phyloP scores from a whole-genome alignment of 2,329 filamentous ascomycete genomes.

The Cercospora citrullina region DNA sequence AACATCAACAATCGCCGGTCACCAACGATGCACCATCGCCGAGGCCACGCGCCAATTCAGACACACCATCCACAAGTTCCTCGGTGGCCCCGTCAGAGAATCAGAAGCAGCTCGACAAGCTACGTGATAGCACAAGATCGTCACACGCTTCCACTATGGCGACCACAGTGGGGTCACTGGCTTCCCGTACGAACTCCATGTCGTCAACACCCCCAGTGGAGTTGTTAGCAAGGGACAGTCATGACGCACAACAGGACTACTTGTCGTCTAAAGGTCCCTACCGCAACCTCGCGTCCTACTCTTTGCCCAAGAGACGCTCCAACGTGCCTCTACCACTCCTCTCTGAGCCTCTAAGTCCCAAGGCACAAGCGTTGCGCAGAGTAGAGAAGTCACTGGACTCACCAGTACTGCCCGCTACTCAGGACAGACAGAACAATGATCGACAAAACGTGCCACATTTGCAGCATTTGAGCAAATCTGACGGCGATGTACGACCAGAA shows the following conservation, averaged over 20 bases:
- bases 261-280: slow-evolving; percentile 21
- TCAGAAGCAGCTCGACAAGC: slow-evolving; percentile 32
- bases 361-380: neutral
- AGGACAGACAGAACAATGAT: slow-evolving; percentile 1
- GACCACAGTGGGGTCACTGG: slow-evolving; percentile 24
- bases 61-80: slow-evolving; percentile 30
- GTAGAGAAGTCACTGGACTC: slow-evolving; percentile 19
- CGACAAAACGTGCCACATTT: slow-evolving; percentile 22
- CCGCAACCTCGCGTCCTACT: slow-evolving; percentile 32
- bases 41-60: slow-evolving; percentile 20
- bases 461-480: slow-evolving; percentile 14
- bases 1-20: neutral
- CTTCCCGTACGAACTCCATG: slow-evolving; percentile 34
- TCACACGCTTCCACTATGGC: slow-evolving; percentile 34
- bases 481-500: slow-evolving; percentile 26
- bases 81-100: slow-evolving; percentile 32
- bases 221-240: slow-evolving; percentile 20
- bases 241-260: slow-evolving; percentile 20
- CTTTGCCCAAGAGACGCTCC: slow-evolving; percentile 29
- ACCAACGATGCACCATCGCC: slow-evolving; percentile 9
- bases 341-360: slow-evolving; percentile 1
- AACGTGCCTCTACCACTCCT: slow-evolving; percentile 19
- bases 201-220: slow-evolving; percentile 32
- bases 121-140: slow-evolving; percentile 36
- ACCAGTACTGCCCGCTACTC: slow-evolving; percentile 14